Conservation (phyloP, 257 asterid species). For the Solanum bulbocastanum region DNA sequence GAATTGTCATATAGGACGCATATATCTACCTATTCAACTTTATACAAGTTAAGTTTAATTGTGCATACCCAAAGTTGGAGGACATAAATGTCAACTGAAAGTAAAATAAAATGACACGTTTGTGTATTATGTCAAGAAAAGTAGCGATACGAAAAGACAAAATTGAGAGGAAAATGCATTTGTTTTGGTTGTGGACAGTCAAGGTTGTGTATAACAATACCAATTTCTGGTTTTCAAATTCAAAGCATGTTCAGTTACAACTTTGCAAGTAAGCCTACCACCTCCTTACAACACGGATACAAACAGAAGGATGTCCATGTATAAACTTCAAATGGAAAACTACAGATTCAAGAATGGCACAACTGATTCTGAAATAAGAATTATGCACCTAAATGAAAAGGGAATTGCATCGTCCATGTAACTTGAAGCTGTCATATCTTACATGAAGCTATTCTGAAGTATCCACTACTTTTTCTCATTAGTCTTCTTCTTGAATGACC, state of each 20-base stretch:
- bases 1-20: too few species aligned
- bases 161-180: background rate
- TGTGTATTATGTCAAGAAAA: background rate
- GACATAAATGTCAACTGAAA: too few species aligned
- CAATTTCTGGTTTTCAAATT: background rate
- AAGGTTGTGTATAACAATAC: background rate
- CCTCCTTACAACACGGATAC: background rate
- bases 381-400: background rate
- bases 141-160: background rate
- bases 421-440: background rate
- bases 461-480: constrained; percentile 11
- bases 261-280: background rate
- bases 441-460: background rate
- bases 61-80: background rate
- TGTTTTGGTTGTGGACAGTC: too few species aligned
- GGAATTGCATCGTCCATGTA: background rate
- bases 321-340: background rate
- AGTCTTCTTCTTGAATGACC: constrained; percentile 42
- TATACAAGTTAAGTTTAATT: background rate
- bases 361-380: background rate
- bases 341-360: background rate
- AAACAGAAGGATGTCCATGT: background rate
- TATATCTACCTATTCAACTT: too few species aligned
- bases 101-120: background rate
- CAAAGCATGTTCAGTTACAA: background rate